These are phyloP conservation scores for Sporothrix pallida DNA, from an alignment of 2,329 filamentous ascomycete genomes.

Conservation along the genomic window DNA sequence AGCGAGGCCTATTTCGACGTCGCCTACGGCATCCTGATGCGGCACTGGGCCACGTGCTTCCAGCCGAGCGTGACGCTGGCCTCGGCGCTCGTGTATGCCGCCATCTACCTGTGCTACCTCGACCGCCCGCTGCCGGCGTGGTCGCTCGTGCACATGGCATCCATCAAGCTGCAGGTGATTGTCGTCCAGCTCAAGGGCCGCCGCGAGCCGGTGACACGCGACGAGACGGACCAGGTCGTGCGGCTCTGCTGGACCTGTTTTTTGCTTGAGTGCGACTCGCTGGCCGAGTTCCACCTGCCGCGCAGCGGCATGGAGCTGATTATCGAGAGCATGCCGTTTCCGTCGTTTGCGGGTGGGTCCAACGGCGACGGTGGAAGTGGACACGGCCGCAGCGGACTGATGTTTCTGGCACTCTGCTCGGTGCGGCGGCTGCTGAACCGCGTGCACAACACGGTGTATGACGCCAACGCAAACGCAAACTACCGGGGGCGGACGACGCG, in stretches of 20 bases:
- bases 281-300: slow-evolving; percentile 41
- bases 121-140: slow-evolving; percentile 11
- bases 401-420: background rate
- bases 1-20: background rate
- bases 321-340: slow-evolving; percentile 41
- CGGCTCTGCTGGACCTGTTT: slow-evolving; percentile 42
- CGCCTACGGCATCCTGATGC: background rate
- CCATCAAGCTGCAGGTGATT: slow-evolving; percentile 21
- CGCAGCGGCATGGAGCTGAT: slow-evolving; percentile 41
- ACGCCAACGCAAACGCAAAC: background rate
- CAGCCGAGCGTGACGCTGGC: background rate
- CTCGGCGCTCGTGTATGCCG: background rate
- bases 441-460: background rate
- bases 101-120: slow-evolving; percentile 19
- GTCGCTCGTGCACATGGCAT: slow-evolving; percentile 21
- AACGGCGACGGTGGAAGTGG: slow-evolving; percentile 33
- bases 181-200: background rate
- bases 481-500: too few species aligned
- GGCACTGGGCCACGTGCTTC: background rate
- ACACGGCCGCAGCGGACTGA: slow-evolving; percentile 23
- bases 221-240: slow-evolving; percentile 31
- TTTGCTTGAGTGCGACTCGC: slow-evolving; percentile 40
- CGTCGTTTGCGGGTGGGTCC: slow-evolving; percentile 39
- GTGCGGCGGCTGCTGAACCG: background rate
- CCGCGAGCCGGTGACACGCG: background rate